A percentile compares a stretch with the other conserved stretches of the same genome.
phyloP scores from a whole-genome alignment of 805 yeast genomes.

The Nakazawaea holstii region DNA sequence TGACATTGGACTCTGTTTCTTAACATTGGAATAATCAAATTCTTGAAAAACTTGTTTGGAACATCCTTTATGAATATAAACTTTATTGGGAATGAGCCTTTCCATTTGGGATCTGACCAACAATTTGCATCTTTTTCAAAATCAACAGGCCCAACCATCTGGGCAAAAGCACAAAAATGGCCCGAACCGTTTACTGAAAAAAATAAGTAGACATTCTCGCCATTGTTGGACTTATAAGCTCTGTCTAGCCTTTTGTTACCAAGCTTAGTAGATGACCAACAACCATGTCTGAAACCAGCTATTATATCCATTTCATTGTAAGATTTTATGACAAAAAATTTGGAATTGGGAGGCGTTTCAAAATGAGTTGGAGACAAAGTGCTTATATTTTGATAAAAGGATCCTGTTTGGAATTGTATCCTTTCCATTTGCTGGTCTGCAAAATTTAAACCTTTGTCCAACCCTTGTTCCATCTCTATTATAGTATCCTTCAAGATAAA shows the following conservation, averaged over 20 bases:
- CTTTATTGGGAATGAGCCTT: slow-evolving; percentile 45
- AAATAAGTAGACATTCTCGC: slow-evolving; percentile 38
- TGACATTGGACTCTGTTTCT: slow-evolving; percentile 25
- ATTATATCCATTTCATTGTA: slow-evolving; percentile 41
- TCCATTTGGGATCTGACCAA: slow-evolving; percentile 49
- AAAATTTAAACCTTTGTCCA: slow-evolving; percentile 8
- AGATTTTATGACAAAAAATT: slow-evolving; percentile 50
- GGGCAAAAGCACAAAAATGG: slow-evolving; percentile 53
- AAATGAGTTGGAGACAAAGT: not conserved
- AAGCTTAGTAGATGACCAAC: slow-evolving; percentile 57
- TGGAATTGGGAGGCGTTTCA: not conserved
- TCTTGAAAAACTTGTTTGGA: slow-evolving; percentile 41
- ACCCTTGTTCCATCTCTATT: not conserved
- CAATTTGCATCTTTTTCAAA: slow-evolving; percentile 32
- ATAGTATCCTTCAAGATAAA: slow-evolving; percentile 2
- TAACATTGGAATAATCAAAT: slow-evolving; percentile 37
- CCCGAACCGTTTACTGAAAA: slow-evolving; percentile 58
- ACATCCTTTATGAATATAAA: slow-evolving; percentile 50
- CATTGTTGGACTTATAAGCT: slow-evolving; percentile 27
- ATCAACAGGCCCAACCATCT: slow-evolving; percentile 38
- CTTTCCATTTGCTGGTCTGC: not conserved
- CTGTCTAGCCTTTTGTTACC: slow-evolving; percentile 48
- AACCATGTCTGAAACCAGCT: slow-evolving; percentile 40
- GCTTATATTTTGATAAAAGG: not conserved
- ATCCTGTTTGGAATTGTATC: not conserved